These are phyloP conservation scores for Pythium angustatum DNA, from an alignment of 352 stramenopile genomes.

Conservation along the genomic window DNA sequence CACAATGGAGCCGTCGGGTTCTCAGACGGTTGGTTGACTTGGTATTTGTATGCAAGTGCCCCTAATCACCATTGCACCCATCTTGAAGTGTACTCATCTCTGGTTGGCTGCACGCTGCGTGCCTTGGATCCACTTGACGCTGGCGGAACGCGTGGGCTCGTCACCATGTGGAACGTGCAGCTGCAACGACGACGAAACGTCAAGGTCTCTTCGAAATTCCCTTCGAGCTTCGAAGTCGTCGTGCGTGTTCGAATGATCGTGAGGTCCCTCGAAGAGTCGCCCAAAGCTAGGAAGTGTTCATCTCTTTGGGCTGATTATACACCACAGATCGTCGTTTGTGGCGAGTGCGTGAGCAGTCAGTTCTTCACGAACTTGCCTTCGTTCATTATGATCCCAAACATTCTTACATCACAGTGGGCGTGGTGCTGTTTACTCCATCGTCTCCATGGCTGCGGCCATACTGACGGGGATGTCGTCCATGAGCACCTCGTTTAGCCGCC, in stretches of 20 bases:
- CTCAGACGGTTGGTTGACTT: slow-evolving; percentile 11
- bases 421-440: slow-evolving; percentile 19
- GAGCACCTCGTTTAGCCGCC: slow-evolving; percentile 59
- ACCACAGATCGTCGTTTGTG: background rate
- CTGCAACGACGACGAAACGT: no score
- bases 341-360: no score
- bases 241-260: background rate
- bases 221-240: background rate
- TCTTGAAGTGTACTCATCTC: background rate
- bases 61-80: slow-evolving; percentile 7
- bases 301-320: background rate
- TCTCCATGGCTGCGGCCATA: slow-evolving; percentile 16
- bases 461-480: slow-evolving; percentile 62
- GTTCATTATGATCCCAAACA: background rate
- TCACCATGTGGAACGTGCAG: background rate
- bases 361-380: slow-evolving; percentile 2
- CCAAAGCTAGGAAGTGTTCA: background rate
- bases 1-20: background rate
- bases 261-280: background rate
- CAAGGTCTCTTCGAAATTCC: background rate
- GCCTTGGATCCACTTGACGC: slow-evolving; percentile 6
- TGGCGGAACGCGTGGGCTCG: slow-evolving; percentile 1
- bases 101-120: slow-evolving; percentile 12
- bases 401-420: background rate
- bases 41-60: slow-evolving; percentile 8